Base-by-base conservation (phyloP, 441 rosid species). In the Raphanus hybrid region DNA sequence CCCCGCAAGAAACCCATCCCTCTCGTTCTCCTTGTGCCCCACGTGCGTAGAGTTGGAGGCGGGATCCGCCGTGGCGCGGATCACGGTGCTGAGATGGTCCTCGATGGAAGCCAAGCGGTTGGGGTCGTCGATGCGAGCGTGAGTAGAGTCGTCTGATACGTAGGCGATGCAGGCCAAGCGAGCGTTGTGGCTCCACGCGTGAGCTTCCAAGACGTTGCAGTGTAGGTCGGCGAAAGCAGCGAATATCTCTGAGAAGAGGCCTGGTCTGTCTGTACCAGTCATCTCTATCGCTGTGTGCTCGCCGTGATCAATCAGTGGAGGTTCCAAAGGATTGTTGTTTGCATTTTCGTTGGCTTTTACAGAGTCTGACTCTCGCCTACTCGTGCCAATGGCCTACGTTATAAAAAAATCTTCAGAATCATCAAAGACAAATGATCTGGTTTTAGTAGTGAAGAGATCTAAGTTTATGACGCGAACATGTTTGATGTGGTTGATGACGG, bases 151-250 rank as follows among this genome's bases (percentile, higher is more conserved):
- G 2, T 75, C 79, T 45, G 77, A 67, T 34, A 92, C 82, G 63
- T 86, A 88, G 27, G 87, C 91, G 1, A 92, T 87, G 57, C 92
- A 90, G 2, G 97, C 97, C 2, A 87, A 64, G 8, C 89, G 85
- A n/a, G 85, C 84, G 4, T 92, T 90, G 82, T 92, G 96, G 79
- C 89, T 92, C 97, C 97, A 92, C 2, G 92, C 90, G 7, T 90
- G 92, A 27, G 92, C 96, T 76, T 90, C 89, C 0, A 92, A 77
- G 1, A 92, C 81, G 68, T 87, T 88, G 82, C 97, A 92, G 2
- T 80, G 85, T 4, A 92, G 87, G 60, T 90, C 89, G 0, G 87
- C 87, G 2, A 92, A 76, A 11, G 88, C 89, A 0, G 97, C 95
- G 0, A 88, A 90, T 60, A 92, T 89, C 81, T 92, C 97, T 0